Evolutionary conservation across 2,329 filamentous ascomycete species (phyloP).

Genomic region (Aspergillus eucalypticola): DNA sequence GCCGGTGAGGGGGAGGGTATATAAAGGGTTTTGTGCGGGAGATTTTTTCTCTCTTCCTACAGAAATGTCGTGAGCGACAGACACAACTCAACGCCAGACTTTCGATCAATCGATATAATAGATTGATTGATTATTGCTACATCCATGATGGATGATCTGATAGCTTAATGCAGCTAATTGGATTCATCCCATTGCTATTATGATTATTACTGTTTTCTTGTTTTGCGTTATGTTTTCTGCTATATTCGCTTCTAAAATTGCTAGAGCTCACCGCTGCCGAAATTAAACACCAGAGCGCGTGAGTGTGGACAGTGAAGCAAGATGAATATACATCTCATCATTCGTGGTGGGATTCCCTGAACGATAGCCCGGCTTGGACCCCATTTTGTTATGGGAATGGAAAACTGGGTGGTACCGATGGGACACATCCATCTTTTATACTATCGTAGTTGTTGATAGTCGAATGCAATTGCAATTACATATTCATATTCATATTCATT

Average conservation of each 20-base stretch:
- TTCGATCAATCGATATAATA: background rate
- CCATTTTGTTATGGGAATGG: conserved; percentile 51
- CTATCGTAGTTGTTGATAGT: background rate
- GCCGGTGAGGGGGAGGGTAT: background rate
- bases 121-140: background rate
- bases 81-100: background rate
- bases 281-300: conserved; percentile 50
- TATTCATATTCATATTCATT: background rate
- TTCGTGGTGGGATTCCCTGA: conserved; percentile 36
- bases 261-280: conserved; percentile 59
- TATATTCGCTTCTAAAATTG: conserved; percentile 48
- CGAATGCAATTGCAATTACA: background rate
- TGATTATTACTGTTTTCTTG: background rate
- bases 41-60: conserved; percentile 6
- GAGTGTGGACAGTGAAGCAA: conserved; percentile 62
- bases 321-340: conserved; percentile 42
- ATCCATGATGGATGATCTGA: background rate
- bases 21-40: conserved; percentile 2
- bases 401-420: conserved; percentile 41
- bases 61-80: background rate
- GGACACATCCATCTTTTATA: conserved; percentile 44
- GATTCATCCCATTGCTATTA: background rate
- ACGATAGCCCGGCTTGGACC: conserved; percentile 43
- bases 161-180: conserved; percentile 14
- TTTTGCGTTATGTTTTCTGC: background rate